phyloP scores from a whole-genome alignment of 768 basidiomycete genomes.

The Pisolithus microcarpus region DNA sequence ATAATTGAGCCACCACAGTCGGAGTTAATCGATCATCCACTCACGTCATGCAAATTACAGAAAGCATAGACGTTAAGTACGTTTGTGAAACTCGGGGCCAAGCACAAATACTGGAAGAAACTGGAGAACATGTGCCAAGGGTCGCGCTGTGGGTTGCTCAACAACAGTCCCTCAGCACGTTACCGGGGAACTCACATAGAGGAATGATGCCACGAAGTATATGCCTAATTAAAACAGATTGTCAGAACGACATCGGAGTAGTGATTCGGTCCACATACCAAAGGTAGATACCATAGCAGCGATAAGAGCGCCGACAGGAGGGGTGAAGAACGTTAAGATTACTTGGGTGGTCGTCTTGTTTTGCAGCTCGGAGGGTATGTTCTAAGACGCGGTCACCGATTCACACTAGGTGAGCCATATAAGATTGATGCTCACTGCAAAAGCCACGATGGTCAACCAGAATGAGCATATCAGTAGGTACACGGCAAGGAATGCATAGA shows the following conservation, averaged over 20 bases:
- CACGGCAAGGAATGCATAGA: slow-evolving; percentile 74
- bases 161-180: not conserved
- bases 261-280: slow-evolving; percentile 37
- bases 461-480: slow-evolving; percentile 87
- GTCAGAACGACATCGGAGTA: slow-evolving; percentile 6
- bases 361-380: slow-evolving; percentile 45
- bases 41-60: slow-evolving; percentile 89
- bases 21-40: slow-evolving; percentile 12
- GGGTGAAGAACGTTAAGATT: slow-evolving; percentile 57
- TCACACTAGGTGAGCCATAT: not conserved
- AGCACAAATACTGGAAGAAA: slow-evolving; percentile 82
- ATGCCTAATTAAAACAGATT: slow-evolving; percentile 41
- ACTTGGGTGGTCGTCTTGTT: slow-evolving; percentile 44
- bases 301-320: slow-evolving; percentile 73
- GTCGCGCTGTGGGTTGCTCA: slow-evolving; percentile 55
- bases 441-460: slow-evolving; percentile 75
- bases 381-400: slow-evolving; percentile 26
- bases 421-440: slow-evolving; percentile 42
- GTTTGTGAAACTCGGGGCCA: slow-evolving; percentile 92
- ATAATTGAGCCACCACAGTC: not conserved
- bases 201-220: slow-evolving; percentile 76
- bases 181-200: slow-evolving; percentile 57
- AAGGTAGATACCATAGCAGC: slow-evolving; percentile 87
- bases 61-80: slow-evolving; percentile 96
- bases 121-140: slow-evolving; percentile 98